Evolutionary conservation across 2,329 filamentous ascomycete species (phyloP), one percentile per base, ranked within the genome.

Genomic region (Domatiomyces catenatus): DNA sequence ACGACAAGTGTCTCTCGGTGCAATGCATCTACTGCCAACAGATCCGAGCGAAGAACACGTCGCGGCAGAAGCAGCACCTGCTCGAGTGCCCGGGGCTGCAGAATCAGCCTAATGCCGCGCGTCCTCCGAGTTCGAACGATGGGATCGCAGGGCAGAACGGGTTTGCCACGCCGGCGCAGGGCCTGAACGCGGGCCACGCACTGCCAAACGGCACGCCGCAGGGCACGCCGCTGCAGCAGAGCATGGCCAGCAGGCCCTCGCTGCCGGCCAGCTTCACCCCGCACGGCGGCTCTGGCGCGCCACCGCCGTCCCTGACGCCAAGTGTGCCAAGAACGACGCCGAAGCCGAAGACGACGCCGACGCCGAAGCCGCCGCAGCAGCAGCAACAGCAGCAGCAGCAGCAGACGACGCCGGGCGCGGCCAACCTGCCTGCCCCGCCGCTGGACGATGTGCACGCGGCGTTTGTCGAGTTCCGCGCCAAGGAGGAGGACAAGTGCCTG

Each of bases 1-100:
- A 59, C 52, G 57, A 59, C 49, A 59, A 74, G 67, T 74, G 71
- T 62, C 69, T 73, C 54, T 73, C 71, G 44, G 71, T 73, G 19
- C 71, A 73, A 64, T 74, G 71, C 62, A 73, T 73, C 63, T 73
- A 74, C 59, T 74, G 71, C 55, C 71, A 73, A 59, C 70, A 73
- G 61, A 72, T 72, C 52, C 68, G 71, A 54, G 71, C 71, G 60
- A 74, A 74, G 65, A 74, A 74, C 58, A 74, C 71, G 50, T 72
- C 69, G 53, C 69, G 71, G 54, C 71, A 73, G 63, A 73, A 73
- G 60, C 69, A 72, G 58, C 71, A 74, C 59, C 62, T 73, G 17
- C 69, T 72, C 51, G 71, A 73, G 58, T 74, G 71, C 57, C 71
- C 70, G 47, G 70, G 69, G 52, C 63, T 72, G 36, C 68, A 69